Conservation (phyloP, 225 moss, liverwort and hornwort species). For the Ulota crispa region DNA sequence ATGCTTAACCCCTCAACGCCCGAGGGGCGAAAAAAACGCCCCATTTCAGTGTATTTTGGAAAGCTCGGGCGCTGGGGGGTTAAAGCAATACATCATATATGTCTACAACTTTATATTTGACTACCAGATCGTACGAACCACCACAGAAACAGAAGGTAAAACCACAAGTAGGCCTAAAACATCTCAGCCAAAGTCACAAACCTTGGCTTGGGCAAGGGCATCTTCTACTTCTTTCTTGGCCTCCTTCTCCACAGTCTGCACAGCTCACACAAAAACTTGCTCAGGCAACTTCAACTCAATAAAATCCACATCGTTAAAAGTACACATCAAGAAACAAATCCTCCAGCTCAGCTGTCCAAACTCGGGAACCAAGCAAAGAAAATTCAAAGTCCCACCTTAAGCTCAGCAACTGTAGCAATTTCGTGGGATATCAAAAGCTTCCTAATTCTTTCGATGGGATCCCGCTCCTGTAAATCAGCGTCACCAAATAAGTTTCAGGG, state of each 20-base stretch:
- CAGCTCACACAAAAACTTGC: neutral
- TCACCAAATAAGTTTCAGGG: neutral
- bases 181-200: slow-evolving; percentile 16
- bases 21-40: too few species aligned
- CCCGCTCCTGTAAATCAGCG: slow-evolving; percentile 64
- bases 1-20: too few species aligned
- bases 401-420: slow-evolving; percentile 73
- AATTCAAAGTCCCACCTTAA: slow-evolving; percentile 44
- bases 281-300: neutral
- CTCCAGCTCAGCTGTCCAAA: neutral
- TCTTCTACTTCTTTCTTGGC: slow-evolving; percentile 92
- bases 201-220: slow-evolving; percentile 86
- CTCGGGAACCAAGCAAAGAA: neutral
- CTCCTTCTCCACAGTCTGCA: slow-evolving; percentile 84
- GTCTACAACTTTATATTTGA: neutral
- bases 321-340: neutral
- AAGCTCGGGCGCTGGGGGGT: too few species aligned
- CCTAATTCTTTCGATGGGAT: slow-evolving; percentile 95
- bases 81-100: neutral
- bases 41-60: too few species aligned
- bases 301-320: neutral
- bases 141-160: neutral
- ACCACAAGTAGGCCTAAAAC: neutral
- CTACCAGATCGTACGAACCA: neutral
- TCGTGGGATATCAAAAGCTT: slow-evolving; percentile 77